Evolutionary conservation across 2,329 filamentous ascomycete species (phyloP), one percentile per base, ranked within the genome.

Genomic region (Alternaria gaisen): DNA sequence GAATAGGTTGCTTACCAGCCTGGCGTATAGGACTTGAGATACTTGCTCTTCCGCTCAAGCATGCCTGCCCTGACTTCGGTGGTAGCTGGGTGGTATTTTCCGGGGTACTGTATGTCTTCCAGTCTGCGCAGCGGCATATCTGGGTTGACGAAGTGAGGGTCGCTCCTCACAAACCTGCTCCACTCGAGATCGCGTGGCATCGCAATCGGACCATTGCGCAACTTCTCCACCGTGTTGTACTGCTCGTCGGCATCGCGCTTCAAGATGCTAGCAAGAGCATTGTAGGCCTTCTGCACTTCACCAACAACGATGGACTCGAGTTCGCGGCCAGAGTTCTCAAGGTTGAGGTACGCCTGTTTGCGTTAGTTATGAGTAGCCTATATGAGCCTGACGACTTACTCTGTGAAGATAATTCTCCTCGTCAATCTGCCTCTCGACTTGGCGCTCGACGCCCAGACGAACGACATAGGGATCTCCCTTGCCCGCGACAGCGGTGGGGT

Each of bases 231-330:
- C 2, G 92, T 86, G 56, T 86, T 86, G 73, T 93, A 92, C 34
- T 91, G 88, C 56, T 92, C 89, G 67, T 97, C 93, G 10, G 93
- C 91, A 76, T 98, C 94, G 47, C 93, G 90, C 82, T 94, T 97
- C 62, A 98, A 83, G 65, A 98, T 97, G 54, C 90, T 91, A 24
- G 94, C 92, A 70, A 97, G 93, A 3, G 94, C 93, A 72, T 95
- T 97, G 82, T 97, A 98, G 0, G 95, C 93, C 79, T 98, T 98
- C 76, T 99, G 95, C 42, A 99, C 96, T 80, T 99, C 95, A 68
- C 94, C 93, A 14, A 99, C 93, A 1, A 99, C 93, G 66, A 99
- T 98, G 0, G 93, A 91, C 80, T 99, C 95, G 3, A 99, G 87
- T 80, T 99, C 95, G 62, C 94, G 90, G 3, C 95, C 95, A 16